phyloP scores from a whole-genome alignment of 1,139 yeast species.

The Lodderomyces orthopsilosis region DNA sequence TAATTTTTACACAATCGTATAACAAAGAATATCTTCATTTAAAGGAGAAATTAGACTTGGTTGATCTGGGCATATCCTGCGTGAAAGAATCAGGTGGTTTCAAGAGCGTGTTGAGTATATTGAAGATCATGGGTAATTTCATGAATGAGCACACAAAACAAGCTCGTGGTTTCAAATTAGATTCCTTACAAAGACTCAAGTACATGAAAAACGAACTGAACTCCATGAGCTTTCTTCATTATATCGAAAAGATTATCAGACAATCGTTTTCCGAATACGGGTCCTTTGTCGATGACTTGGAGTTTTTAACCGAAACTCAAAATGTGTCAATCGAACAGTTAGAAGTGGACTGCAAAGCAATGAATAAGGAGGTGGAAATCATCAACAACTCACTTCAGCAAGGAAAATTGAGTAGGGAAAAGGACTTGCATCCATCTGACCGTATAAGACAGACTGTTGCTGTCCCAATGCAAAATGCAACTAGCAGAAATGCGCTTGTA shows the following conservation, averaged over 20 bases:
- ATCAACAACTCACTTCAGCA: conserved; percentile 55
- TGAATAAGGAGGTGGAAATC: conserved; percentile 49
- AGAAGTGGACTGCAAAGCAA: conserved; percentile 67
- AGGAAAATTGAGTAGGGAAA: conserved; percentile 74
- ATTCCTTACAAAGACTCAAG: conserved; percentile 76
- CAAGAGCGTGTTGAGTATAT: conserved; percentile 66
- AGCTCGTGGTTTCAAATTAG: conserved; percentile 81
- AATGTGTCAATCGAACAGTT: conserved; percentile 76
- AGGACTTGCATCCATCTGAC: conserved; percentile 76
- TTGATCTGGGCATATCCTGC: conserved; percentile 66
- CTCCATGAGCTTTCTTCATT: conserved; percentile 79
- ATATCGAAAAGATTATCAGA: conserved; percentile 78
- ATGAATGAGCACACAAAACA: conserved; percentile 85
- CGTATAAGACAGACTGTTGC: conserved; percentile 46
- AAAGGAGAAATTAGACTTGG: conserved; percentile 53
- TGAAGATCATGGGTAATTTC: conserved; percentile 84
- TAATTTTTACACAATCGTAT: conserved; percentile 64
- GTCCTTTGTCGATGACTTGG: conserved; percentile 72
- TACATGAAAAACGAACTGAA: conserved; percentile 83
- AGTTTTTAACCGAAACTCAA: conserved; percentile 58
- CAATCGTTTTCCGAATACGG: conserved; percentile 75
- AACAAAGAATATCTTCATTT: conserved; percentile 74
- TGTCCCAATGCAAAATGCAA: conserved; percentile 61
- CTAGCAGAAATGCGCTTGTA: conserved; percentile 55
- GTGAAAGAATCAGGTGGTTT: conserved; percentile 65